Evolutionary conservation across 2,329 filamentous ascomycete genomes (phyloP), one percentile per base, ranked within the genome.

Genomic region (Diplodia mutila): DNA sequence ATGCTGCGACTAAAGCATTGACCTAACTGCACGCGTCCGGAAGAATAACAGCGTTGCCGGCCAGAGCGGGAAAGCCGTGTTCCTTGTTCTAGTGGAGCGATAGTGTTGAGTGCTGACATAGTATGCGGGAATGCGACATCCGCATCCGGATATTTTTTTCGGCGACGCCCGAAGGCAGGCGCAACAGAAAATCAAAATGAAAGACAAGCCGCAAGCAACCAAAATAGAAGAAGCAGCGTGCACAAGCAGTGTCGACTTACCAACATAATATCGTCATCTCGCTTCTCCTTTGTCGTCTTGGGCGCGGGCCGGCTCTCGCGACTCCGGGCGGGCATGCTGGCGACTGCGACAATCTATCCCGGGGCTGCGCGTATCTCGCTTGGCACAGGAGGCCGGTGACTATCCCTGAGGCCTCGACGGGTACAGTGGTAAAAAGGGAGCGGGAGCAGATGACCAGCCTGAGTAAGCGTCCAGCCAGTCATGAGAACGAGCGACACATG

Each of bases 251-350:
- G 27, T 53, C n/a, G 34, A 63, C 37, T 61, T 21, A 67, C 66
- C 66, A 63, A 75, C 77, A 79, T 79, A 69, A 79, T 76, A 54
- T 75, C 73, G 52, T 75, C 76, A 69, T 79, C 77, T 51, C 73
- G 61, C 52, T 71, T 71, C 32, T 65, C 65, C 18, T 55, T 61
- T 18, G 63, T 59, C 48, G 69, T 64, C 55, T 69, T 66, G 27
- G 66, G 65, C 69, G 65, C 57, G 25, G 65, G 63, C 23, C 51
- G 66, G 46, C 55, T 39, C 46, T 39, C 42, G 55, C 32, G 32
- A 32, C 25, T 49, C 23, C 23, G 25, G 32, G 16, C 49, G 52
- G 64, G 18, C 64, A 66, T 66, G 23, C 21, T 51, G 46, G 48
- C 61, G n/a, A 21, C 34, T 37, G 42, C 42, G 18, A 18, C 57